Evolutionary conservation across 257 asterid genomes (phyloP).

Genomic region (Plantago major): DNA sequence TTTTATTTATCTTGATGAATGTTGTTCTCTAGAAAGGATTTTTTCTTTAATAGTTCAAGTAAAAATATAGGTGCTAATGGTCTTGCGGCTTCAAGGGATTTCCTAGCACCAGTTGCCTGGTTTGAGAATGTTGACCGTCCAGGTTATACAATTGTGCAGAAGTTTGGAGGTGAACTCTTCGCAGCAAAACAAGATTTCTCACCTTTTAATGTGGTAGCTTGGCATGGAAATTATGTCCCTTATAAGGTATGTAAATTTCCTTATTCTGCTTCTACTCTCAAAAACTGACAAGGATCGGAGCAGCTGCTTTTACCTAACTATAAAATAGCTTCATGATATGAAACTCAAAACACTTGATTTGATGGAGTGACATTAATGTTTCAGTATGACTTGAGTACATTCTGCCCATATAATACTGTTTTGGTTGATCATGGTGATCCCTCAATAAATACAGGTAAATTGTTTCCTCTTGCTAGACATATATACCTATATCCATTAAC

Average conservation of each 20-base stretch:
- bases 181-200: conserved; percentile 95
- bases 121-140: conserved; percentile 57
- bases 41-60: conserved; percentile 9
- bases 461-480: conserved; percentile 8
- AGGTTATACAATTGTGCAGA: conserved; percentile 83
- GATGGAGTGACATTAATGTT: conserved; percentile 23
- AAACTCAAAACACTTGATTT: conserved; percentile 14
- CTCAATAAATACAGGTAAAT: conserved; percentile 85
- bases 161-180: conserved; percentile 92
- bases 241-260: conserved; percentile 53
- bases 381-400: conserved; percentile 91
- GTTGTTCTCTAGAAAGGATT: not conserved
- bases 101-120: conserved; percentile 86
- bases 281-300: not conserved
- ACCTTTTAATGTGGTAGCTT: conserved; percentile 93
- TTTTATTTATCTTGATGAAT: not conserved
- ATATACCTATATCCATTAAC: not conserved
- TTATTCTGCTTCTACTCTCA: not conserved
- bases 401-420: conserved; percentile 94
- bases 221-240: conserved; percentile 97
- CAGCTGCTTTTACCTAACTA: conserved; percentile 5
- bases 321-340: conserved; percentile 6
- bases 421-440: conserved; percentile 92
- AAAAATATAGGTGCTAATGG: conserved; percentile 80
- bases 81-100: conserved; percentile 93